A percentile compares a stretch with the other conserved stretches of the same genome.
These are phyloP conservation scores for Euptelea pleiosperma DNA, from an alignment of 164 flowering plant species.

Conservation along the genomic window DNA sequence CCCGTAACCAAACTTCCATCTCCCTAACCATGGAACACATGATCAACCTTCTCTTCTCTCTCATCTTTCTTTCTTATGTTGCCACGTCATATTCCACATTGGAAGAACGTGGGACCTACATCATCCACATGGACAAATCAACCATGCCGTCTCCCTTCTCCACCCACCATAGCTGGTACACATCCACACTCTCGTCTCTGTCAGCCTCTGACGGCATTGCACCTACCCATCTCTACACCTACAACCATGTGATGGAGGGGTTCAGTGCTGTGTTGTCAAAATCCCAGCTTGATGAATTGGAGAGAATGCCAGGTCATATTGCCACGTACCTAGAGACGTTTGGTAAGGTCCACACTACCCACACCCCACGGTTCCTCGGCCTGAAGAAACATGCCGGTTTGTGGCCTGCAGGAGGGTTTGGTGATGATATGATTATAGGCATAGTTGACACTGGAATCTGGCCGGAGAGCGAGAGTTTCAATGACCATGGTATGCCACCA, in stretches of 20 bases:
- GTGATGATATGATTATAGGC: conserved; percentile 37
- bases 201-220: conserved; percentile 16
- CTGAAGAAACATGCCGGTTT: conserved; percentile 20
- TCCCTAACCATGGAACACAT: conserved; percentile 15
- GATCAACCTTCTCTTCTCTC: background rate
- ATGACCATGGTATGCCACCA: conserved; percentile 31
- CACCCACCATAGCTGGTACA: conserved; percentile 27
- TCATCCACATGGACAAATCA: conserved; percentile 33
- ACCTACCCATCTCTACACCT: conserved; percentile 28
- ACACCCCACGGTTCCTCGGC: conserved; percentile 28
- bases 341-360: conserved; percentile 12
- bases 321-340: conserved; percentile 2
- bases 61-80: conserved; percentile 7
- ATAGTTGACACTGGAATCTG: conserved; percentile 42
- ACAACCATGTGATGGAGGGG: conserved; percentile 32
- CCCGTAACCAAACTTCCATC: too few species aligned
- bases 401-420: conserved; percentile 30
- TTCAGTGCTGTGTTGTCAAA: conserved; percentile 28
- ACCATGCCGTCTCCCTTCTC: conserved; percentile 23
- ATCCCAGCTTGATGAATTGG: conserved; percentile 20
- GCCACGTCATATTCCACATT: conserved; percentile 8
- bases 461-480: conserved; percentile 44
- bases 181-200: conserved; percentile 21
- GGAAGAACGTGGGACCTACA: conserved; percentile 22
- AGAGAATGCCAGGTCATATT: conserved; percentile 14